phyloP scores from a whole-genome alignment of 257 asterid genomes.

The Solanum medicagineum region DNA sequence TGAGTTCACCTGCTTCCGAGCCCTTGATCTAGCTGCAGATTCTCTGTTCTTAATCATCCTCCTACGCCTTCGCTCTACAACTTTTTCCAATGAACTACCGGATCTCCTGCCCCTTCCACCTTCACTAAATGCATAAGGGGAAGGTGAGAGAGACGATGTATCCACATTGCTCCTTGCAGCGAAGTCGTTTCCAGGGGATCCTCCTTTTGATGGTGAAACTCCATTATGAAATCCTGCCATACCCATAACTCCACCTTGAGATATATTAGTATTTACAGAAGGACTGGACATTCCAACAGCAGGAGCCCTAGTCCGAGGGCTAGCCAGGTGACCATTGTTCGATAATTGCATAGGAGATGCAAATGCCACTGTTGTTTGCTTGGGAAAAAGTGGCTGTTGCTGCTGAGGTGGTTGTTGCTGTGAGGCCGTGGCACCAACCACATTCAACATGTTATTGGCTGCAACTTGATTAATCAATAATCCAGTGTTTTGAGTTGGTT shows the following conservation, averaged over 20 bases:
- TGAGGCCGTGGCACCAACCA: conserved; percentile 18
- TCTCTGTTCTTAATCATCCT: conserved; percentile 48
- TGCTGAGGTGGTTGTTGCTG: conserved; percentile 19
- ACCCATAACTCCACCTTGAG: conserved; percentile 30
- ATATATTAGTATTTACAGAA: conserved; percentile 12
- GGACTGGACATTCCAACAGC: conserved; percentile 30
- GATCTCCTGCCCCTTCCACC: conserved; percentile 38
- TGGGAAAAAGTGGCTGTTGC: conserved; percentile 56
- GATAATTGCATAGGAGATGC: conserved; percentile 43
- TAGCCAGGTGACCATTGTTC: conserved; percentile 29
- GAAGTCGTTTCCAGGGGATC: conserved; percentile 53
- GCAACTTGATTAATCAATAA: conserved; percentile 30
- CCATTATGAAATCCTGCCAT: conserved; percentile 38
- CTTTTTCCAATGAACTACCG: conserved; percentile 25
- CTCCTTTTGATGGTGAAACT: conserved; percentile 26
- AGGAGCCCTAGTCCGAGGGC: conserved; percentile 28
- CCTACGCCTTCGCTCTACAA: conserved; percentile 38
- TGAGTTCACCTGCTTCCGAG: conserved; percentile 65
- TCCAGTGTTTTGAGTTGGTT: conserved; percentile 21
- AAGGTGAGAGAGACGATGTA: conserved; percentile 46
- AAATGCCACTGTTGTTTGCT: conserved; percentile 53
- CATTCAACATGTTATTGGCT: conserved; percentile 25
- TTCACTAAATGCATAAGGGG: conserved; percentile 55
- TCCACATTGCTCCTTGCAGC: conserved; percentile 33
- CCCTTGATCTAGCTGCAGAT: conserved; percentile 47